Conservation (phyloP, 148 eudicot species). For the Vaccinium macrocarpon region DNA sequence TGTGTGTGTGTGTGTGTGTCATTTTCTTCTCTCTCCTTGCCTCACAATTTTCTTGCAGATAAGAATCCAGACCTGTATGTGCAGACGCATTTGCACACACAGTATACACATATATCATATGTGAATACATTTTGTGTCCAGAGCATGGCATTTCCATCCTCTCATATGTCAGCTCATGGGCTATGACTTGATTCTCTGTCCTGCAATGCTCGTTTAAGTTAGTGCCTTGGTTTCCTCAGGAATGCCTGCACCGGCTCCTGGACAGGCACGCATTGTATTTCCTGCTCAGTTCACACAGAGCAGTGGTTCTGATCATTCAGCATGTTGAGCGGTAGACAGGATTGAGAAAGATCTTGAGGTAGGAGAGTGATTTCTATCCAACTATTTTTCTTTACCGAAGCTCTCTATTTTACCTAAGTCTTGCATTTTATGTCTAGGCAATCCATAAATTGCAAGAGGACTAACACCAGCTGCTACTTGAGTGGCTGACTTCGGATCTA, state of each 20-base stretch:
- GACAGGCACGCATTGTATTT: conserved; percentile 13
- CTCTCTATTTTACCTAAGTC: neutral
- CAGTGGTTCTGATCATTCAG: conserved; percentile 23
- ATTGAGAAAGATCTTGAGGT: conserved; percentile 24
- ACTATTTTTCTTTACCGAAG: neutral
- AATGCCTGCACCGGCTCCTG: conserved; percentile 15
- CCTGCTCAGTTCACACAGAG: conserved; percentile 23
- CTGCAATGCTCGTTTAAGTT: neutral
- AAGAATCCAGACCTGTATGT: neutral
- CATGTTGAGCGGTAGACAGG: conserved; percentile 14
- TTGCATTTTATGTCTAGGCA: conserved; percentile 5
- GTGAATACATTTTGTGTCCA: neutral
- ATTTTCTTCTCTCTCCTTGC: neutral
- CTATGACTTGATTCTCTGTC: neutral
- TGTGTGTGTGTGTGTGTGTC: neutral
- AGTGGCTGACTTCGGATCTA: conserved; percentile 27
- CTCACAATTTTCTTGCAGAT: neutral
- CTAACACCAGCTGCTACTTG: conserved; percentile 25
- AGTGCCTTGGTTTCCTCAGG: conserved; percentile 19
- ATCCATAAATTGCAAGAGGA: conserved; percentile 15
- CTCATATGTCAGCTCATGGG: neutral
- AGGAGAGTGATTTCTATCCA: neutral
- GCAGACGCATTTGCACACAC: neutral
- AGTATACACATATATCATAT: neutral
- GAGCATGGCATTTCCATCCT: neutral